Base-by-base conservation (phyloP, 306 rosid genomes). In the Crotalaria pallida region DNA sequence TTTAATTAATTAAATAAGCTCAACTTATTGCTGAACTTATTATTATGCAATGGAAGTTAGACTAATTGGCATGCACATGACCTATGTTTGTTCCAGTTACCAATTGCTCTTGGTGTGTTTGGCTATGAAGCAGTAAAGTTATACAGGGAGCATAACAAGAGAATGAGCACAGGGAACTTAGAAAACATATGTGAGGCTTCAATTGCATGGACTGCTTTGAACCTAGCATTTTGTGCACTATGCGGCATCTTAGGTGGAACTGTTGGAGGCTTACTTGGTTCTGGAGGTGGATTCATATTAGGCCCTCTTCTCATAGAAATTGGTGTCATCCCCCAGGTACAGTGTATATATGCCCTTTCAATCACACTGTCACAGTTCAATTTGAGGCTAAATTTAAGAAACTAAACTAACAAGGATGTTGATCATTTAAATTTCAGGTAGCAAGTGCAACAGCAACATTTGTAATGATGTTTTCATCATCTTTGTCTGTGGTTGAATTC, bases 371-470 rank as follows among this genome's bases (percentile, higher is more conserved):
- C 43, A 49, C 16, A 0, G 29, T 53, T 48, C 13, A 36, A 38
- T 62, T 73, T 73, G 31, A 10, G 10, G n/a, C 44, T 15, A 10
- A 53, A 26, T 16, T 50, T 0, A 10, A 57, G 19, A 29, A 57
- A 59, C 18, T 47, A 22, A n/a, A 15, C 67, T 21, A 22, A 13
- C 19, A 62, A 72, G 15, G 2, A 17, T 31, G 7, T 1, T 55
- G 12, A 0, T 36, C 16, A 13, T 72, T 49, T 16, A 1, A 7
- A 27, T 72, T 69, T 63, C 61, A 91, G 96, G 97, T 90, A 75
- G 98, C 98, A 4, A 93, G 97, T 79, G 89, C 96, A 21, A 90
- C 98, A 45, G 97, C 97, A 33, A 88, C 97, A 76, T 90, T 88
- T 58, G 97, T 93, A 55, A 90, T 93, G 97, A 82, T 83, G 87